Percentiles rank a stretch among this genome's conserved stretches.
phyloP scores from a whole-genome alignment of 768 basidiomycete species.

The Cyclocybe cylindracea region DNA sequence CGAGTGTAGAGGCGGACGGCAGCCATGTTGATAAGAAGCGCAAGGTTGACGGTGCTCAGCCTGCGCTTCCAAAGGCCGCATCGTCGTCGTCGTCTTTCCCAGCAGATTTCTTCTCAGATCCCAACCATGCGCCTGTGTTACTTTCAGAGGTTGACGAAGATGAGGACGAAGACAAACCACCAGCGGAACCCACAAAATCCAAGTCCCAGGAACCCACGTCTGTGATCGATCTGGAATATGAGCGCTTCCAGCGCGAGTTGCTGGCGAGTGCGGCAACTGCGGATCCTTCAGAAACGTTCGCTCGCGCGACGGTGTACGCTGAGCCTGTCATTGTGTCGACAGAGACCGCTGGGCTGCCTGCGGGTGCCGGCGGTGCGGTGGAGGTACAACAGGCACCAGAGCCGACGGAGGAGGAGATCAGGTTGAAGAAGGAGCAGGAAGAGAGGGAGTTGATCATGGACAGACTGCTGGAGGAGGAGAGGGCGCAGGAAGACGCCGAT shows the following conservation, averaged over 20 bases:
- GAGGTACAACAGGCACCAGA: conserved; percentile 28
- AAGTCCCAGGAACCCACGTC: conserved; percentile 15
- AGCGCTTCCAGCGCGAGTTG: conserved; percentile 68
- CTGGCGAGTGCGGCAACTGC: conserved; percentile 38
- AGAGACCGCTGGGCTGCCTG: conserved; percentile 48
- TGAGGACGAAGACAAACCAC: conserved; percentile 35
- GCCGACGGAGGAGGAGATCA: conserved; percentile 43
- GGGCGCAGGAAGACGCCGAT: conserved; percentile 87
- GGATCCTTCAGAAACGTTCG: conserved; percentile 53
- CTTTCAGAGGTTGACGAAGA: conserved; percentile 41
- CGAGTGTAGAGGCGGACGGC: conserved; percentile 16
- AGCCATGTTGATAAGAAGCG: conserved; percentile 16
- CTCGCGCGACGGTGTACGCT: conserved; percentile 68
- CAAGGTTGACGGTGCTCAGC: conserved; percentile 14
- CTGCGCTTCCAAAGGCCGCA: neutral
- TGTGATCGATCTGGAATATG: conserved; percentile 70
- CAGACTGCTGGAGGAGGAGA: conserved; percentile 80
- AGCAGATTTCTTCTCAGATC: conserved; percentile 81
- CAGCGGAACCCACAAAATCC: conserved; percentile 9
- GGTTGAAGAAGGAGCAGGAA: conserved; percentile 60
- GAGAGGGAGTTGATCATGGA: conserved; percentile 87
- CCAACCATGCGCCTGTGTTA: conserved; percentile 48
- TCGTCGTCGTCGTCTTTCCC: conserved; percentile 44
- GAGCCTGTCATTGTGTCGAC: conserved; percentile 62
- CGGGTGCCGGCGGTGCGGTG: conserved; percentile 29